Evolutionary conservation across 345 rosid genomes (phyloP), one percentile per base, ranked within the genome.

Genomic region (Murraya paniculata): DNA sequence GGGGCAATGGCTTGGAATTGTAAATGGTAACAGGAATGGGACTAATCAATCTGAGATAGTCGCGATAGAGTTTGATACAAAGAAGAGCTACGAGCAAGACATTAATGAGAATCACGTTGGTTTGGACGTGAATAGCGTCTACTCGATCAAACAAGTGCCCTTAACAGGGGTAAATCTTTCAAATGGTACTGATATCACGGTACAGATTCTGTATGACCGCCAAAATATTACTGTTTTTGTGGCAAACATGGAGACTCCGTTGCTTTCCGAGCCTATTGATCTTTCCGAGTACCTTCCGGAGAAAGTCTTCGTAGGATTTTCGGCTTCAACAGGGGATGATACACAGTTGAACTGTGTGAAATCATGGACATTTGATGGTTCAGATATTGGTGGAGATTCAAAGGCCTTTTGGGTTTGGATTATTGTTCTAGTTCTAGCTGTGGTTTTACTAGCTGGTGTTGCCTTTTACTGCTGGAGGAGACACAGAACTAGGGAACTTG

Each of bases 11-110:
- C 93, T 92, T 0, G 89, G 96, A 39, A 69, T 91, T 2, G 89
- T 91, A 62, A 91, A 91, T 71, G 68, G 57, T 13, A 72, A 0
- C 11, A 71, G 85, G 21, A 84, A 90, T 3, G 50, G 25, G 75
- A 80, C 5, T 58, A 84, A 59, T 7, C 57, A 41, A 53, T 86
- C 89, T 14, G 36, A 18, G 21, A 85, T 86, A 0, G 90, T 92
- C 38, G 92, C 93, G 0, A 75, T 92, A 4, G 98, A 92, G 78
- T 93, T 93, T 38, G 97, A 94, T 82, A 91, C 94, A 6, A 78
- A 84, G 79, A 84, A 81, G 89, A 93, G 90, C 79, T 79, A 72
- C 39, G 74, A 79, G 0, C 78, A 72, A n/a, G 96, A 93, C 80
- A 31, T 86, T 36, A 94, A 91, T 41, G 85, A 77, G 48, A 91